phyloP scores from a whole-genome alignment of 2,329 filamentous ascomycete genomes.

The Teratosphaeria viscida region DNA sequence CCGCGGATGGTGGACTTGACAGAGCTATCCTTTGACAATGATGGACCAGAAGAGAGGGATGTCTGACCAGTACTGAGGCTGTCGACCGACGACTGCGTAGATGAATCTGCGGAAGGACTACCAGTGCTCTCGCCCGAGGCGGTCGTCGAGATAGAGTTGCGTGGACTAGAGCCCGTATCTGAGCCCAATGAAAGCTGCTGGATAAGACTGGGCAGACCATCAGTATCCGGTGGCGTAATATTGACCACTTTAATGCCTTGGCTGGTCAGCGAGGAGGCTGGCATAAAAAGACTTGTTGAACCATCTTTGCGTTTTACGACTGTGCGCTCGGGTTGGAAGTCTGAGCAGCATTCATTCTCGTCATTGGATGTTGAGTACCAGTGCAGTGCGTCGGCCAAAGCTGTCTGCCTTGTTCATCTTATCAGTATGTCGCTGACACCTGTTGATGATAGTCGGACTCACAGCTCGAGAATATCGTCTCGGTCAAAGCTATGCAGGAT shows the following conservation, averaged over 20 bases:
- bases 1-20: constrained; percentile 42
- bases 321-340: constrained; percentile 53
- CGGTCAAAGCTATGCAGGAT: constrained; percentile 46
- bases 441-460: background rate
- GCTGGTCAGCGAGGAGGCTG: constrained; percentile 48
- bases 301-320: constrained; percentile 51
- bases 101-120: constrained; percentile 7
- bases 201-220: constrained; percentile 13
- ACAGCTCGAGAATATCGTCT: constrained; percentile 46
- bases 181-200: constrained; percentile 17
- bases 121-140: constrained; percentile 16
- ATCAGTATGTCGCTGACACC: background rate
- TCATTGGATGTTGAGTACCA: constrained; percentile 56
- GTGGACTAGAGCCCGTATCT: constrained; percentile 18
- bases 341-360: constrained; percentile 44
- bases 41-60: constrained; percentile 2
- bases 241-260: constrained; percentile 58
- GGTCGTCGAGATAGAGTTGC: constrained; percentile 19
- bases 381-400: constrained; percentile 50
- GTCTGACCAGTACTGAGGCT: constrained; percentile 3
- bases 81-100: constrained; percentile 14
- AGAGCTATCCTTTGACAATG: constrained; percentile 20
- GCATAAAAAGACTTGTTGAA: constrained; percentile 56
- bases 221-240: constrained; percentile 30
- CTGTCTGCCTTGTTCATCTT: constrained; percentile 31